Evolutionary conservation across 2,329 filamentous ascomycete genomes (phyloP).

Genomic region (Neonectria faginata): DNA sequence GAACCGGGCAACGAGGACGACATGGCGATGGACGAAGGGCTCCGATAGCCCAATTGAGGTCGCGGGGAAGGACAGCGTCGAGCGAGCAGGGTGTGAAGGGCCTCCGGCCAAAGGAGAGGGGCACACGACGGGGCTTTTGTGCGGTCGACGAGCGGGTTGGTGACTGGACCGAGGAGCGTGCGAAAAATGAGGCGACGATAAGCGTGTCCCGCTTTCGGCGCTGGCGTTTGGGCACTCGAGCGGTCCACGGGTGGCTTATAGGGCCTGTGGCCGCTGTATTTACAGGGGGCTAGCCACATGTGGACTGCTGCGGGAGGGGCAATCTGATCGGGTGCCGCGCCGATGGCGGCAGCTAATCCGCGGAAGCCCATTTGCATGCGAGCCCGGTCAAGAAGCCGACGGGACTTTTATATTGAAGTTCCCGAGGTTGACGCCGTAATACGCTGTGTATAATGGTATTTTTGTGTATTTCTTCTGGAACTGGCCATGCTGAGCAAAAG

Average conservation of each 20-base stretch:
- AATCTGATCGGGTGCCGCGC: constrained; percentile 18
- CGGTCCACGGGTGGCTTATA: constrained; percentile 10
- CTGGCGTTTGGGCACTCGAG: constrained; percentile 30
- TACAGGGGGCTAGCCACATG: constrained; percentile 11
- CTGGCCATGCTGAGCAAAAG: not conserved
- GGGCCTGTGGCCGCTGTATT: constrained; percentile 4
- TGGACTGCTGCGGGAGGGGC: constrained; percentile 14
- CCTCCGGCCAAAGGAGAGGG: constrained; percentile 20
- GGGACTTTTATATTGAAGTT: not conserved
- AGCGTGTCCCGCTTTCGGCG: constrained; percentile 49
- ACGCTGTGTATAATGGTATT: not conserved
- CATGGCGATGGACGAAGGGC: constrained; percentile 56
- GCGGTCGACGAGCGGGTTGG: constrained; percentile 15
- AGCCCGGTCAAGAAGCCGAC: constrained; percentile 2
- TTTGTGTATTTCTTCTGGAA: not conserved
- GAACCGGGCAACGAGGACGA: constrained; percentile 73
- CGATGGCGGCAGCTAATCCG: constrained; percentile 4
- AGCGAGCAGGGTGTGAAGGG: constrained; percentile 12
- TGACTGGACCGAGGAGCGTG: constrained; percentile 30
- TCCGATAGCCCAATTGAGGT: constrained; percentile 22
- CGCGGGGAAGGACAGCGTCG: constrained; percentile 11
- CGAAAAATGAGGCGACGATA: constrained; percentile 47
- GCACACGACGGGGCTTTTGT: constrained; percentile 18
- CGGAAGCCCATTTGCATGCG: not conserved
- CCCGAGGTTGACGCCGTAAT: not conserved